Evolutionary conservation across 2,329 filamentous ascomycete genomes (phyloP).

Genomic region (Gremmenia infestans): DNA sequence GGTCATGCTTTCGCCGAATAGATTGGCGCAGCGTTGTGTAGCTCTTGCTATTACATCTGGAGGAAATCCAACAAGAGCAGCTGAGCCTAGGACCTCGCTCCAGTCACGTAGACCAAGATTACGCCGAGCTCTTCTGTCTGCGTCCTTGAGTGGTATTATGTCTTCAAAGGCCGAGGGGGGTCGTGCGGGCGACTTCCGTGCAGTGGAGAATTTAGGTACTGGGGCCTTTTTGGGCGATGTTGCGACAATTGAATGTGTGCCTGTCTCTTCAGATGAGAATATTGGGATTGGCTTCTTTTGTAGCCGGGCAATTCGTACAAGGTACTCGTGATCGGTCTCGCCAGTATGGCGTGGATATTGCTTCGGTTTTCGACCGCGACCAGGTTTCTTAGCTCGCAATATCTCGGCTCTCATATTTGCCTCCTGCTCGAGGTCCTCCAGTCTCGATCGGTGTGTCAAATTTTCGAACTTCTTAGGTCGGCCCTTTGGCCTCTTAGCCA

Average conservation of each 20-base stretch:
- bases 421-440: neutral
- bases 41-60: constrained; percentile 60
- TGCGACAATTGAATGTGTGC: neutral
- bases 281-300: constrained; percentile 37
- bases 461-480: constrained; percentile 24
- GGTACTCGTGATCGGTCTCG: constrained; percentile 39
- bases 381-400: constrained; percentile 18
- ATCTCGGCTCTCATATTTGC: constrained; percentile 4
- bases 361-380: constrained; percentile 24
- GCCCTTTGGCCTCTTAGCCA: constrained; percentile 13
- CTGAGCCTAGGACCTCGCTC: constrained; percentile 78
- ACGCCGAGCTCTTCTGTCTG: constrained; percentile 4
- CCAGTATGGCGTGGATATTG: constrained; percentile 23
- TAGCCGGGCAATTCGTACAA: constrained; percentile 41
- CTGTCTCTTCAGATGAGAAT: constrained; percentile 14
- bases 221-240: constrained; percentile 1
- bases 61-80: constrained; percentile 68
- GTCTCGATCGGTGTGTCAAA: constrained; percentile 10
- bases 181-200: neutral
- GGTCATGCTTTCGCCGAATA: constrained; percentile 70
- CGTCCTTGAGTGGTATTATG: constrained; percentile 6
- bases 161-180: constrained; percentile 10
- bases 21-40: constrained; percentile 64
- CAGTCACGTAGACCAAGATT: constrained; percentile 55
- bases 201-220: neutral